Evolutionary conservation across 2,329 filamentous ascomycete species (phyloP).

Genomic region (Hymenoscyphus scutula): DNA sequence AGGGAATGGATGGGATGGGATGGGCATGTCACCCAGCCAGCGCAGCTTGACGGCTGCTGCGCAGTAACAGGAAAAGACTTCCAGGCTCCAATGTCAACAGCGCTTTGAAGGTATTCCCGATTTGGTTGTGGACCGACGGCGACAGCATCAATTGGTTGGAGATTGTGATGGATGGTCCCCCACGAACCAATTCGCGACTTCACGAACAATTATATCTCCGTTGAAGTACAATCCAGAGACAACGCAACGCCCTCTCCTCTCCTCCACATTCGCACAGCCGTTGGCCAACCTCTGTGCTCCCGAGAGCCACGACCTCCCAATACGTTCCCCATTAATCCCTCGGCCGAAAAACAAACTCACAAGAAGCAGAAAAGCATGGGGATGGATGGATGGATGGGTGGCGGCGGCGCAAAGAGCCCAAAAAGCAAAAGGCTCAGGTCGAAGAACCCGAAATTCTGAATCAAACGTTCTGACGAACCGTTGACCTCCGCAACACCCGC

Average conservation of each 20-base stretch:
- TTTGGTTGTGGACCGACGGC: background rate
- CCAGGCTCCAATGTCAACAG: background rate
- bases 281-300: background rate
- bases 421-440: background rate
- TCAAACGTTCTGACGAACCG: slow-evolving; percentile 4
- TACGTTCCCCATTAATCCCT: background rate
- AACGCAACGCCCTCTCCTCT: too few relatives aligned
- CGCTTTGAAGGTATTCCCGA: background rate
- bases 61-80: background rate
- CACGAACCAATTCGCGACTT: background rate
- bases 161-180: too few relatives aligned
- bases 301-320: background rate
- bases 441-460: background rate
- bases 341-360: background rate
- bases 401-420: background rate
- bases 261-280: background rate
- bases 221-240: too few relatives aligned
- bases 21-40: background rate
- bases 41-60: background rate
- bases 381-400: too few relatives aligned
- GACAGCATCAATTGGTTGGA: background rate
- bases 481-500: slow-evolving; percentile 3
- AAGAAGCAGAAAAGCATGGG: background rate
- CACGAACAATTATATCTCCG: too few relatives aligned
- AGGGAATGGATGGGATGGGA: too few relatives aligned